Base-by-base conservation (phyloP, 345 rosid genomes). In the Reutealis trisperma region DNA sequence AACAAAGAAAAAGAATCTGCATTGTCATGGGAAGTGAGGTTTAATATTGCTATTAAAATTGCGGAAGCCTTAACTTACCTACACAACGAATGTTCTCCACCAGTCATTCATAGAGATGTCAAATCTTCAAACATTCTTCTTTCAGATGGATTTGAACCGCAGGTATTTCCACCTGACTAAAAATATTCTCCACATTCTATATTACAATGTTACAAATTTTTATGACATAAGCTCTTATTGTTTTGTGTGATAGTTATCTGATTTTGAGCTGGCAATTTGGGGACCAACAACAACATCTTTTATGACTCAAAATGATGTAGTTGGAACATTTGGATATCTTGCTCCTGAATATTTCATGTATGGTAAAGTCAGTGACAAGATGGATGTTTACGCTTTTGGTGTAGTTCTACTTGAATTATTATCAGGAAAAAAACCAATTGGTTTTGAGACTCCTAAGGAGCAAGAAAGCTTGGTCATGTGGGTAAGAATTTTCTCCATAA, bases 261-360 rank as follows among this genome's bases (percentile, higher is more conserved):
- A 96, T 87, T 96, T 96, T 34, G 99, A 98, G 51, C 88, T 96
- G 19, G 93, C 99, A 18, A 88, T 93, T 21, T 90, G 92, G 98
- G 97, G 90, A 71, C 94, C 97, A 0, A 86, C 86, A 73, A 73
- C 83, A 84, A 83, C 92, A 49, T 82, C 87, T 32, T 93, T 83
- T 74, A 82, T 89, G 2, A 91, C 86, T 60, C 87, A 85, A 84
- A 78, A 78, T 12, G 94, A 93, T 12, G 85, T 93, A 41, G 96
- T 93, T 24, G 98, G 99, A 63, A 96, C 99, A 55, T 96, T 96
- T 75, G 99, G 99, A 52, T 96, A 96, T 80, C 92, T 96, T 70
- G 99, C 99, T 64, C 99, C 99, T 18, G 99, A 93, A 70, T 96
- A 93, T 80, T 96, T 96, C 62, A 93, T 96, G 99, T 93, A 87